Conservation (phyloP, 2,329 filamentous ascomycete species). For the Diaporthe ilicicola region DNA sequence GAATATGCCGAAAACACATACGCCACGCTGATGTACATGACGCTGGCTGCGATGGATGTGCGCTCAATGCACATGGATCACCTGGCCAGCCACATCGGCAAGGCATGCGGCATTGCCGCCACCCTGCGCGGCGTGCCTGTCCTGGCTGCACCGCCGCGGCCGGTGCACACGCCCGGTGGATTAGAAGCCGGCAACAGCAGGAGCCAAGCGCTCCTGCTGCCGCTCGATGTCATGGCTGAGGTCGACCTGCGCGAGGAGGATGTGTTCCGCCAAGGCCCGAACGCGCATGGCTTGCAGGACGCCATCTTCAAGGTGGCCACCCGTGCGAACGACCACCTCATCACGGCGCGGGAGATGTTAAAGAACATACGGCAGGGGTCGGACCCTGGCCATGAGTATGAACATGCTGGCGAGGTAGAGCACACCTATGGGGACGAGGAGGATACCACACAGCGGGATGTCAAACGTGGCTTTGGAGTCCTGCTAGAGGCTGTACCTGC, state of each 20-base stretch:
- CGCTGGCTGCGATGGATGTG: conserved; percentile 80
- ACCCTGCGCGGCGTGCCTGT: conserved; percentile 88
- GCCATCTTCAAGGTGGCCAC: conserved; percentile 94
- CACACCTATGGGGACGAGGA: conserved; percentile 56
- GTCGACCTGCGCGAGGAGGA: conserved; percentile 86
- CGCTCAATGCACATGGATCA: conserved; percentile 88
- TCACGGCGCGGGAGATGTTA: conserved; percentile 92
- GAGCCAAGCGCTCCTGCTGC: conserved; percentile 73
- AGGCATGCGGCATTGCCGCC: conserved; percentile 87
- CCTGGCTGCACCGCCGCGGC: conserved; percentile 78
- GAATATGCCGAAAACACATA: conserved; percentile 95
- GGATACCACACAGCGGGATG: conserved; percentile 49
- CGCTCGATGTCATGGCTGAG: conserved; percentile 89
- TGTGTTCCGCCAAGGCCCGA: conserved; percentile 80
- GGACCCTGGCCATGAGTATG: conserved; percentile 85
- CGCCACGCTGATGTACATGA: conserved; percentile 89
- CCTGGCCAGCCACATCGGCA: conserved; percentile 93
- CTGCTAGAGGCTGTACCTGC: conserved; percentile 83
- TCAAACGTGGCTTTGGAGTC: conserved; percentile 76
- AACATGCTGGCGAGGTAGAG: conserved; percentile 82
- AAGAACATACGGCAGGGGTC: conserved; percentile 78
- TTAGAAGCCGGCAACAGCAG: conserved; percentile 47
- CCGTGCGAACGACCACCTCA: conserved; percentile 92
- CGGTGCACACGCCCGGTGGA: conserved; percentile 53
- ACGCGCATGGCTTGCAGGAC: conserved; percentile 84